These are phyloP conservation scores for Colletotrichum sp. DNA, from an alignment of 2,329 filamentous ascomycete genomes.

Conservation along the genomic window DNA sequence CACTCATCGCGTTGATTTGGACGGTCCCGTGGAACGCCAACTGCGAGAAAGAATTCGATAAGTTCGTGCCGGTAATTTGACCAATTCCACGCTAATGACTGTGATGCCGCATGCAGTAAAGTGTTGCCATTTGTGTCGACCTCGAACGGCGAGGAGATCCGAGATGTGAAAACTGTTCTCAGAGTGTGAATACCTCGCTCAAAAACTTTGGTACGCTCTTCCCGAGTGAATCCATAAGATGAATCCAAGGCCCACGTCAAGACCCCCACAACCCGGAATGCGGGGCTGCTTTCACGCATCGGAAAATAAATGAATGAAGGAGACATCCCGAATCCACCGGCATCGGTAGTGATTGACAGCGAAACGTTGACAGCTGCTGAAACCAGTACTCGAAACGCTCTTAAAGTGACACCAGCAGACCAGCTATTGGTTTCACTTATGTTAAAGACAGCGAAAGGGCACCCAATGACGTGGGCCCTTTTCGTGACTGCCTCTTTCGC, in stretches of 20 bases:
- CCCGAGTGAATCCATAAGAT: no score
- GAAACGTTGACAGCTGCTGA: background rate
- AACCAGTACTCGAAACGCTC: background rate
- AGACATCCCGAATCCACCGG: background rate
- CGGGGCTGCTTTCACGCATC: background rate
- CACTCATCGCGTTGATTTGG: rapidly evolving
- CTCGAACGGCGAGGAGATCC: background rate
- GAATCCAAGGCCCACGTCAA: rapidly evolving
- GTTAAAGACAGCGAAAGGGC: background rate
- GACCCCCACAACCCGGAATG: no score
- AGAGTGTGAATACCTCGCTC: background rate
- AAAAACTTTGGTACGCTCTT: rapidly evolving
- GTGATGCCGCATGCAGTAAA: background rate
- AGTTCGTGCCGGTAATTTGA: background rate
- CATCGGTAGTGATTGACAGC: background rate
- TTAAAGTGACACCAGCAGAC: background rate
- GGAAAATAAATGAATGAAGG: background rate
- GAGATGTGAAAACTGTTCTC: background rate
- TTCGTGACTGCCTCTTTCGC: background rate
- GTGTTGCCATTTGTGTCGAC: rapidly evolving
- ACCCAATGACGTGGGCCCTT: background rate
- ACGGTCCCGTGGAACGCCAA: background rate
- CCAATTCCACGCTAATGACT: background rate
- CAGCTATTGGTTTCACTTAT: rapidly evolving
- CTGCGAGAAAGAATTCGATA: background rate